Percentiles rank a stretch among this genome's conserved stretches.
Evolutionary conservation across 805 yeast genomes (phyloP).

Genomic region (Kazachstania psychrophila): DNA sequence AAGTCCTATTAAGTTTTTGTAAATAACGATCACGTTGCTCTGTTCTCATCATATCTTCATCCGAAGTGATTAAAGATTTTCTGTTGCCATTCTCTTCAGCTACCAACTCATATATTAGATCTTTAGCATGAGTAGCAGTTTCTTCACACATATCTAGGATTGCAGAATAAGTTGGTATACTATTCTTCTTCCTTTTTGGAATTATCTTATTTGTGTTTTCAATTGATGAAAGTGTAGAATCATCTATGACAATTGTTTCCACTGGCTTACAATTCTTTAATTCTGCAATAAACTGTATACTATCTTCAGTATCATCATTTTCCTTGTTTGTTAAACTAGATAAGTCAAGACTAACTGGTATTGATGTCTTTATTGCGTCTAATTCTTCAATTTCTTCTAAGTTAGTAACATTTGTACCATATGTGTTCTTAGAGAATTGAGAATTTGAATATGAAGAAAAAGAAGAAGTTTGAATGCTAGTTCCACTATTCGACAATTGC

Average conservation of each 20-base stretch:
- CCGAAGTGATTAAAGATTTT: background rate
- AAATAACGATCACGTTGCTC: constrained; percentile 6
- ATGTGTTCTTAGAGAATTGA: constrained; percentile 19
- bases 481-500: constrained; percentile 19
- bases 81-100: background rate
- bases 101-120: constrained; percentile 17
- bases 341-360: too few relatives aligned
- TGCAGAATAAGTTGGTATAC: constrained; percentile 11
- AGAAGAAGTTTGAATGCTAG: constrained; percentile 13
- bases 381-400: background rate
- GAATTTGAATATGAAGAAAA: constrained; percentile 16
- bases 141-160: constrained; percentile 23
- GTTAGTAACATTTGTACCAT: constrained; percentile 14
- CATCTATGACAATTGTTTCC: constrained; percentile 18
- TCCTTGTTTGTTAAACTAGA: background rate
- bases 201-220: background rate
- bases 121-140: constrained; percentile 22
- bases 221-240: background rate
- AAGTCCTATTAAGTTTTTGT: constrained; percentile 7
- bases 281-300: constrained; percentile 10
- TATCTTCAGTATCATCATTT: background rate
- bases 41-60: background rate
- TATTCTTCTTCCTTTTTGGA: background rate
- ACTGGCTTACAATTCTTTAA: constrained; percentile 14
- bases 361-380: background rate